Conservation (phyloP, 306 rosid genomes). For the Carpinus viminea region DNA sequence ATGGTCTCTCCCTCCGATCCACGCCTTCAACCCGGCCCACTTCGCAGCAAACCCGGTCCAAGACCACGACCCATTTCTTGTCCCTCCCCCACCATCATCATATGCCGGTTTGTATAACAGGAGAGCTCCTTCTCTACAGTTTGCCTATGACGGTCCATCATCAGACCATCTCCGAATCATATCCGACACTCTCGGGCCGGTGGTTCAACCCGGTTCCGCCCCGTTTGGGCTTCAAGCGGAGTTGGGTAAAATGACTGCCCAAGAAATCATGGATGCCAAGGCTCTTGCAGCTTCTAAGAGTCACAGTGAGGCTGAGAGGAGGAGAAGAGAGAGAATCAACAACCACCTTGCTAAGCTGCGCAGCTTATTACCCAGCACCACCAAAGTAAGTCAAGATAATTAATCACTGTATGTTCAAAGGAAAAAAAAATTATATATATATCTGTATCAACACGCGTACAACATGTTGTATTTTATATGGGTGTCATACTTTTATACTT, state of each 20-base stretch:
- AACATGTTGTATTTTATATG: slow-evolving; percentile 24
- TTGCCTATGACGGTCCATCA: slow-evolving; percentile 66
- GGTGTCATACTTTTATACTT: slow-evolving; percentile 13
- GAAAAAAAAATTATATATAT: background rate
- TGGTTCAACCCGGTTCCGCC: slow-evolving; percentile 56
- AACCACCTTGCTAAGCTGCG: slow-evolving; percentile 89
- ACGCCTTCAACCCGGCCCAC: slow-evolving; percentile 51
- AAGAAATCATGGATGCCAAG: slow-evolving; percentile 92
- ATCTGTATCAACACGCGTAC: slow-evolving; percentile 27
- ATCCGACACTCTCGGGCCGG: slow-evolving; percentile 69
- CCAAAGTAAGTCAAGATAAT: slow-evolving; percentile 64
- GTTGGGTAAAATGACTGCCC: slow-evolving; percentile 79
- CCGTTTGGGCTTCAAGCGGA: slow-evolving; percentile 86
- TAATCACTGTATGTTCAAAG: background rate
- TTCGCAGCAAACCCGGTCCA: slow-evolving; percentile 34
- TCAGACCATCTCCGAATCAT: slow-evolving; percentile 70
- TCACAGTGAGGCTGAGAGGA: slow-evolving; percentile 90
- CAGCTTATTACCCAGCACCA: slow-evolving; percentile 82
- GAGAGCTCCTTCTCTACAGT: slow-evolving; percentile 66
- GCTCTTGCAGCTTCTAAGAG: slow-evolving; percentile 93
- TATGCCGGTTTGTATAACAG: slow-evolving; percentile 60
- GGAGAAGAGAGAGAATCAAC: slow-evolving; percentile 93
- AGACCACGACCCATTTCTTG: slow-evolving; percentile 55
- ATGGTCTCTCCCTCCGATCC: slow-evolving; percentile 71
- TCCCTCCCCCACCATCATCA: slow-evolving; percentile 51